Percentiles rank a stretch among this genome's conserved stretches.
phyloP scores from a whole-genome alignment of 805 yeast species.

The Starmerella sirachaensis region DNA sequence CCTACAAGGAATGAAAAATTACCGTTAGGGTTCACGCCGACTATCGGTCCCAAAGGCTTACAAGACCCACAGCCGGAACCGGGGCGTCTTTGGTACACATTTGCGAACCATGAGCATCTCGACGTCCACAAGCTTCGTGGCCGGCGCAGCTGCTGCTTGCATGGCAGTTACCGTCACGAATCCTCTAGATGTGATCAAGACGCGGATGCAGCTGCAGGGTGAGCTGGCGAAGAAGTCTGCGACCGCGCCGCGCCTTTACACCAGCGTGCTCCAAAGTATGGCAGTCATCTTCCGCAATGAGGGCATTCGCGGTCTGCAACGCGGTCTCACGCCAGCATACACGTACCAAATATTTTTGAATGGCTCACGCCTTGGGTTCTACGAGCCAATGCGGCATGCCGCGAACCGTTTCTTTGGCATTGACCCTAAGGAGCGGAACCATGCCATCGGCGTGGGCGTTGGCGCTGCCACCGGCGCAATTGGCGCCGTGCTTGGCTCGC shows the following conservation, averaged over 20 bases:
- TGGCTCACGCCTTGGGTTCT: constrained; percentile 88
- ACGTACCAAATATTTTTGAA: constrained; percentile 81
- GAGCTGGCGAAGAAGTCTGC: constrained; percentile 45
- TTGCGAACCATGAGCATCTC: constrained; percentile 28
- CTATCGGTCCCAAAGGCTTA: too few species aligned
- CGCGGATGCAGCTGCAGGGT: constrained; percentile 93
- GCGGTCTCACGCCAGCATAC: constrained; percentile 82
- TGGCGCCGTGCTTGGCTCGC: constrained; percentile 85
- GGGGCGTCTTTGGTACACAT: too few species aligned
- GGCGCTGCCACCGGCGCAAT: constrained; percentile 80
- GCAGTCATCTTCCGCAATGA: constrained; percentile 60
- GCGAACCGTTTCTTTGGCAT: constrained; percentile 48
- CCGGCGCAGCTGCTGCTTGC: constrained; percentile 93
- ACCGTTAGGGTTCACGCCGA: too few species aligned
- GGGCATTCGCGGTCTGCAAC: constrained; percentile 78
- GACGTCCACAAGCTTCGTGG: constrained; percentile 55
- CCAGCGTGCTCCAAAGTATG: constrained; percentile 78
- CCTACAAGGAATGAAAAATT: too few species aligned
- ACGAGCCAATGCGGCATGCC: constrained; percentile 68
- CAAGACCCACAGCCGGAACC: too few species aligned
- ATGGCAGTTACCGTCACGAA: constrained; percentile 95
- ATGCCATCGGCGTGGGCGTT: constrained; percentile 56
- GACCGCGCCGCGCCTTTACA: constrained; percentile 46
- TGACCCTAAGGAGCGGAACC: constrained; percentile 37
- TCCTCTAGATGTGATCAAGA: constrained; percentile 89